Conservation (phyloP, 1,284 basidiomycete genomes). For the Ganoderma multipileum region DNA sequence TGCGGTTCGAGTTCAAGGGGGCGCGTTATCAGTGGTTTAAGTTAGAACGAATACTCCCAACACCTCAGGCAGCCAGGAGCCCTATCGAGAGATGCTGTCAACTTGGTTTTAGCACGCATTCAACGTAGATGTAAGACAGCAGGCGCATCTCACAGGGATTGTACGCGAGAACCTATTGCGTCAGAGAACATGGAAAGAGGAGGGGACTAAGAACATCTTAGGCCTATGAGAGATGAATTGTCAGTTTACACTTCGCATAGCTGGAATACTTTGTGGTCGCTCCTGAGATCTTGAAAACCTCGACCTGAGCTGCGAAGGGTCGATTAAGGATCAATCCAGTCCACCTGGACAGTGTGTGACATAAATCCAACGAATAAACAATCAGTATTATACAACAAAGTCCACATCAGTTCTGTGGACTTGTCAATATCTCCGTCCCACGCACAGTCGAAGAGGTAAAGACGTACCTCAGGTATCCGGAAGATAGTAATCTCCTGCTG, state of each 20-base stretch:
- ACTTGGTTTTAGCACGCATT: background rate
- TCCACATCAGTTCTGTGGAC: conserved; percentile 36
- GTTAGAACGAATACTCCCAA: background rate
- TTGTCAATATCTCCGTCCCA: conserved; percentile 30
- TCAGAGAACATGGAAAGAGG: too few relatives aligned
- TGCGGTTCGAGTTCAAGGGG: background rate
- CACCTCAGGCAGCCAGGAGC: background rate
- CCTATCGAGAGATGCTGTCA: background rate
- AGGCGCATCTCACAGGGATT: background rate
- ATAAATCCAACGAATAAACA: conserved; percentile 36
- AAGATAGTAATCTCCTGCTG: conserved; percentile 85
- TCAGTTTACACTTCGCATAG: background rate
- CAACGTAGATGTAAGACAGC: background rate
- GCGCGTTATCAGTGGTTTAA: background rate
- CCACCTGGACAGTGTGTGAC: background rate
- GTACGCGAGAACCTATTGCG: too few relatives aligned
- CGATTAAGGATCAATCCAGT: background rate
- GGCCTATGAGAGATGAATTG: background rate
- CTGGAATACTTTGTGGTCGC: background rate
- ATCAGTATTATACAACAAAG: conserved; percentile 38
- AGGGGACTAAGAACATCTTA: background rate
- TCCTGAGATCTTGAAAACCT: background rate
- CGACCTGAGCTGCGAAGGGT: background rate
- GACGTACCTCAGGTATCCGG: conserved; percentile 74
- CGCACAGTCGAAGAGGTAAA: background rate